These are phyloP conservation scores for Aspergillus fischeri DNA, from an alignment of 2,329 filamentous ascomycete species.

Conservation along the genomic window DNA sequence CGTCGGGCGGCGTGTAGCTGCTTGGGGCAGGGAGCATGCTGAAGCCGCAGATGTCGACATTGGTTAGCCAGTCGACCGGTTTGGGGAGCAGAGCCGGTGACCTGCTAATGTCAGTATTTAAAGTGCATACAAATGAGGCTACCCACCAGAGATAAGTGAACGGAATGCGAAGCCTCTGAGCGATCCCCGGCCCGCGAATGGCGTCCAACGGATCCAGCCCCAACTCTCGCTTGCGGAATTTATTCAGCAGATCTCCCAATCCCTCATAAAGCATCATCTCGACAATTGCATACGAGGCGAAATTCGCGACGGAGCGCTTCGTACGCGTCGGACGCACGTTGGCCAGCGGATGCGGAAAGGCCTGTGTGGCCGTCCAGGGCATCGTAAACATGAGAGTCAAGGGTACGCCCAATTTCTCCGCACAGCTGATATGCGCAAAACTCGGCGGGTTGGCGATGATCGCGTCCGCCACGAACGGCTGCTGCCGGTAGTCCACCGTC, in stretches of 20 bases:
- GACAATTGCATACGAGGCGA: slow-evolving; percentile 76
- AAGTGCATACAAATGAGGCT: not conserved
- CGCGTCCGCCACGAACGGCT: slow-evolving; percentile 78
- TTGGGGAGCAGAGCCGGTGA: slow-evolving; percentile 75
- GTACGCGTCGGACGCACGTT: slow-evolving; percentile 75
- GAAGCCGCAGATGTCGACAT: slow-evolving; percentile 72
- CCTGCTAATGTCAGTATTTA: slow-evolving; percentile 27
- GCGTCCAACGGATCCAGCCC: slow-evolving; percentile 73
- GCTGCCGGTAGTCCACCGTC: slow-evolving; percentile 40
- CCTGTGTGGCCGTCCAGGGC: slow-evolving; percentile 83
- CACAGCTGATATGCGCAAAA: slow-evolving; percentile 75
- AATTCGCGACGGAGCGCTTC: slow-evolving; percentile 73
- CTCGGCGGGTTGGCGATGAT: slow-evolving; percentile 81
- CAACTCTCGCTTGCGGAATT: slow-evolving; percentile 70
- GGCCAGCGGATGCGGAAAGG: slow-evolving; percentile 81
- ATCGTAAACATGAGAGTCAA: slow-evolving; percentile 91
- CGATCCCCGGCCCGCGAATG: slow-evolving; percentile 76
- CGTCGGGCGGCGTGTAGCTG: slow-evolving; percentile 61
- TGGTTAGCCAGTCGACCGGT: slow-evolving; percentile 68
- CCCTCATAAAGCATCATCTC: slow-evolving; percentile 95
- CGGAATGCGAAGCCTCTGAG: slow-evolving; percentile 71
- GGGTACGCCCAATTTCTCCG: slow-evolving; percentile 72
- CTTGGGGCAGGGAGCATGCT: slow-evolving; percentile 68
- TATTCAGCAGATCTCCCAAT: slow-evolving; percentile 84
- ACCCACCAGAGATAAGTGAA: slow-evolving; percentile 82